Evolutionary conservation across 1,284 basidiomycete species (phyloP).

Genomic region (Rhodofomes roseus): DNA sequence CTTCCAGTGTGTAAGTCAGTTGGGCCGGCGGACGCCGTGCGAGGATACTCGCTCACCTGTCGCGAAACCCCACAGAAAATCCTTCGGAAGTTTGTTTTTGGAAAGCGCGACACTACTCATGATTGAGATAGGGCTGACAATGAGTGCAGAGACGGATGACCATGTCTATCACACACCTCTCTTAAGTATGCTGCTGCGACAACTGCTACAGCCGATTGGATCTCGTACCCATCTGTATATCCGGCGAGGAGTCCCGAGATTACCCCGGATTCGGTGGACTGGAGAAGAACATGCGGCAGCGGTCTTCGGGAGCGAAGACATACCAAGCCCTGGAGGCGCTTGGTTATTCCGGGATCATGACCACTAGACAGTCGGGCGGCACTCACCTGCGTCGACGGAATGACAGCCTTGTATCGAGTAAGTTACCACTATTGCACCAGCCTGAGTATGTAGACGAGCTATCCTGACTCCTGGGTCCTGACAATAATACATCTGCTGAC

Average conservation of each 20-base stretch:
- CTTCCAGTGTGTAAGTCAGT: slow-evolving; percentile 28
- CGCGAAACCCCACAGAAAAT: slow-evolving; percentile 72
- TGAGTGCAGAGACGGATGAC: neutral
- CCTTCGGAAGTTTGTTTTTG: slow-evolving; percentile 37
- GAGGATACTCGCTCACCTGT: slow-evolving; percentile 42
- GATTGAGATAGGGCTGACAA: slow-evolving; percentile 4
- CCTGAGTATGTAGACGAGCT: too few species aligned
- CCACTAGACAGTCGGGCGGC: neutral
- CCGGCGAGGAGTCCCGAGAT: slow-evolving; percentile 28
- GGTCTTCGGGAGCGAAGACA: neutral
- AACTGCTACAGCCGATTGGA: slow-evolving; percentile 24
- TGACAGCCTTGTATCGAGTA: too few species aligned
- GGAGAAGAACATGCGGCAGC: neutral
- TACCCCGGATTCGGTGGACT: slow-evolving; percentile 23
- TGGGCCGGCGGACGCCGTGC: slow-evolving; percentile 1
- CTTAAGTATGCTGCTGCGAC: slow-evolving; percentile 4
- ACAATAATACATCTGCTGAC: too few species aligned
- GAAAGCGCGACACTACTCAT: slow-evolving; percentile 19
- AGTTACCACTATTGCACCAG: too few species aligned
- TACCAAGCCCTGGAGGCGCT: neutral
- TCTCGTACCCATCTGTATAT: slow-evolving; percentile 28
- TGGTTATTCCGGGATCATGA: neutral
- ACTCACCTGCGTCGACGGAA: neutral
- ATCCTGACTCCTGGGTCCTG: too few species aligned
- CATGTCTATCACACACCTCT: neutral